Evolutionary conservation across 495 filamentous ascomycete genomes (phyloP).

Genomic region (Xeromyces bisporus): DNA sequence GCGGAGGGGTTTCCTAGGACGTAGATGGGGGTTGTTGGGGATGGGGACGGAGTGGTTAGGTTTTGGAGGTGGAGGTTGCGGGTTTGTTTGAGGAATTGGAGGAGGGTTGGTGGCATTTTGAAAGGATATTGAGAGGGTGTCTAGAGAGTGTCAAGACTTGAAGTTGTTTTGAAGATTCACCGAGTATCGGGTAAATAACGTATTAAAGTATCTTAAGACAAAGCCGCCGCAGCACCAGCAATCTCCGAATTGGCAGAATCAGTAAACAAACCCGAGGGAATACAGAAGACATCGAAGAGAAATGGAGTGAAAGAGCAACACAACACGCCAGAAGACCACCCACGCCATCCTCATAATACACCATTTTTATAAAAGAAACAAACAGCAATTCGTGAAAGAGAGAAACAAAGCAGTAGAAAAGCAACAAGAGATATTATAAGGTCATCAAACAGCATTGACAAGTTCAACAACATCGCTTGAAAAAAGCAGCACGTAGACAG

Average conservation of each 20-base stretch:
- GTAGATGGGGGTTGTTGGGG: constrained; percentile 20
- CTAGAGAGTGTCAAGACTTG: too few species aligned
- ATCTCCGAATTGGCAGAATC: too few species aligned
- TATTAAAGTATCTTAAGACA: too few species aligned
- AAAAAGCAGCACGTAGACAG: too few species aligned
- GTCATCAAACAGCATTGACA: not conserved
- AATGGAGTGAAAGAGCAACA: not conserved
- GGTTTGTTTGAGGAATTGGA: constrained; percentile 24
- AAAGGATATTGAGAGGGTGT: too few species aligned
- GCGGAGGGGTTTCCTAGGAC: constrained; percentile 31
- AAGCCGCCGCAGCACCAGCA: too few species aligned
- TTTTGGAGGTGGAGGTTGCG: constrained; percentile 20
- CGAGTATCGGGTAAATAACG: too few species aligned
- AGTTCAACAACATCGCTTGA: too few species aligned
- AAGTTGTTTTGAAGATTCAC: too few species aligned
- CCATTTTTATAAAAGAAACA: constrained; percentile 6
- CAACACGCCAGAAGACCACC: not conserved
- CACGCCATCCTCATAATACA: constrained; percentile 1
- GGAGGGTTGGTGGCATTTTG: too few species aligned
- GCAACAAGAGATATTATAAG: constrained; percentile 2
- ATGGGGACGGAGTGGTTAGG: constrained; percentile 11
- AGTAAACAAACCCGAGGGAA: too few species aligned
- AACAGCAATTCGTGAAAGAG: constrained; percentile 2
- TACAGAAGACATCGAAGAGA: not conserved
- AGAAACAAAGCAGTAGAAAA: constrained; percentile 3